phyloP scores from a whole-genome alignment of 352 stramenopile genomes.

The Phytophthora citricola region DNA sequence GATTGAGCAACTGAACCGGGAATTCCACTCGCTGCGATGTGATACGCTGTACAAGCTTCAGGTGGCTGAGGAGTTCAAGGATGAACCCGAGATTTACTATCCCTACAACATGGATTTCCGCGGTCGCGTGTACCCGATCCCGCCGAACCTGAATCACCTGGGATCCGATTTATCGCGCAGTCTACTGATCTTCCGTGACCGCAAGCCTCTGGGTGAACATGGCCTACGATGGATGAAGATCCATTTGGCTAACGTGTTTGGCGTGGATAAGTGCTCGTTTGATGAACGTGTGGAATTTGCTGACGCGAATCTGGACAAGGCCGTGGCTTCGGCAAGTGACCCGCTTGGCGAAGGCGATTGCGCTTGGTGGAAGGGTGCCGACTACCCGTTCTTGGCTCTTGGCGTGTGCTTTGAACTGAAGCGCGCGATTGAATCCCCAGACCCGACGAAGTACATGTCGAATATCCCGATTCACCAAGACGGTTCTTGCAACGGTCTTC shows the following conservation, averaged over 20 bases:
- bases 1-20: conserved; percentile 83
- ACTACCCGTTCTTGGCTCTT: conserved; percentile 98
- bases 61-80: conserved; percentile 95
- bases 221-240: conserved; percentile 99
- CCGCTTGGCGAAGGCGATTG: conserved; percentile 85
- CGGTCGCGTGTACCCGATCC: conserved; percentile 98
- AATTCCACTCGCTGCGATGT: conserved; percentile 95
- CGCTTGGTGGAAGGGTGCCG: conserved; percentile 96
- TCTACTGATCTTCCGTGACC: conserved; percentile 96
- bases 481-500: conserved; percentile 99
- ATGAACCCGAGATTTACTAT: conserved; percentile 98
- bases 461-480: conserved; percentile 98
- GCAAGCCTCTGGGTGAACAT: conserved; percentile 93
- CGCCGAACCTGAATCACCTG: conserved; percentile 98
- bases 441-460: conserved; percentile 95
- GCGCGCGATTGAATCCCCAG: conserved; percentile 91
- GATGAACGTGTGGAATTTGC: conserved; percentile 96
- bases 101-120: conserved; percentile 99
- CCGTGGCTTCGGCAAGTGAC: conserved; percentile 90
- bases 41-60: conserved; percentile 96
- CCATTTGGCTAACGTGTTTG: conserved; percentile 93
- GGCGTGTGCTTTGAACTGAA: conserved; percentile 97
- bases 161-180: conserved; percentile 98
- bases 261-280: conserved; percentile 96
- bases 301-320: conserved; percentile 94